Evolutionary conservation across 768 basidiomycete species (phyloP), one percentile per base, ranked within the genome.

Genomic region (Pisolithus orientalis): DNA sequence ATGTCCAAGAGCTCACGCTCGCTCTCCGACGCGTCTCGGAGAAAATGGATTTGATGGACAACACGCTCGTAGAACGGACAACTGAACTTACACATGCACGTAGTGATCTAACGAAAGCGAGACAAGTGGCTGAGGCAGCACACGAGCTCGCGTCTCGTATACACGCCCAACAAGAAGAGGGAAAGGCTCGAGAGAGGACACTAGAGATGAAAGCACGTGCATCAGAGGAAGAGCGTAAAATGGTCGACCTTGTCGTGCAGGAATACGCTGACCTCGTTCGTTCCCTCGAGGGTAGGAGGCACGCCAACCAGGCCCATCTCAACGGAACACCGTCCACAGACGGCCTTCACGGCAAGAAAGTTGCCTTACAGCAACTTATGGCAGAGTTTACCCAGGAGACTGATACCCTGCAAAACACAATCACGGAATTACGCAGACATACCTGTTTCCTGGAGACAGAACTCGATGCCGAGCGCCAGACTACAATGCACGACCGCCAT

Each of bases 181-280:
- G 69, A 1, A 72, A 74, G 39, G 64, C 63, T 4, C 72, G 76
- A n/a, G 80, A 82, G 57, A 64, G 74, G 21, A 75, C 75, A 29
- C 62, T 85, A 47, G 72, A 77, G 56, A 55, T 71, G 55, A 75
- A 66, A 57, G 63, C 80, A 3, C 70, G 67, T 37, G 71, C 69
- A 21, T 75, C 76, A 4, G 78, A 84, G 54, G 82, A 87, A 62
- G 78, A 84, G 55, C 68, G 72, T 32, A 75, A 72, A 57, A 79
- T 87, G 63, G 74, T 76, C 39, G 87, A 90, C 52, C 62, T 77
- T 29, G 83, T 81, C 5, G 76, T 90, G 14, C 72, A 76, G 48
- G 85, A 90, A 57, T 91, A 91, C 49, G 89, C 89, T 0, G 80
- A 80, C 53, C 76, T 91, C 13, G 89, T 90, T 11, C 75, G 87